Conservation (phyloP, 2,329 filamentous ascomycete genomes). For the Atkinsonella texensis region DNA sequence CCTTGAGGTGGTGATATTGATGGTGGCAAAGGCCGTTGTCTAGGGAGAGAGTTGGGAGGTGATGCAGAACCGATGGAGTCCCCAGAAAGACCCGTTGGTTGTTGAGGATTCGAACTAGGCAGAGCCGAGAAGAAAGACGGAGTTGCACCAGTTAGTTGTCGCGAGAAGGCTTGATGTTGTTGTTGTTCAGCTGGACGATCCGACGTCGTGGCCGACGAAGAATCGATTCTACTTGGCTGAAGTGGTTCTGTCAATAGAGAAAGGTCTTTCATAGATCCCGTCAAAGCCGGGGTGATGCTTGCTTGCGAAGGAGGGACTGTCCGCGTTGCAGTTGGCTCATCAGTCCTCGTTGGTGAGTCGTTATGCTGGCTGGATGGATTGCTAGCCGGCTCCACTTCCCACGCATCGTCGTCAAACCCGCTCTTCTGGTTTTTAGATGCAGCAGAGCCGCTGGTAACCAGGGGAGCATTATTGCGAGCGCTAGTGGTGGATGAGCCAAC, state of each 20-base stretch:
- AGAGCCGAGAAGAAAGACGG: slow-evolving; percentile 43
- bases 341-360: slow-evolving; percentile 13
- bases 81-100: slow-evolving; percentile 8
- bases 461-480: slow-evolving; percentile 12
- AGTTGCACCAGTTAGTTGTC: slow-evolving; percentile 41
- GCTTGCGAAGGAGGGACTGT: slow-evolving; percentile 13
- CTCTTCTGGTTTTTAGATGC: slow-evolving; percentile 18
- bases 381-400: slow-evolving; percentile 65
- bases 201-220: slow-evolving; percentile 14
- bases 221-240: slow-evolving; percentile 33
- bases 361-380: slow-evolving; percentile 43
- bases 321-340: slow-evolving; percentile 9
- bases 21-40: slow-evolving; percentile 62
- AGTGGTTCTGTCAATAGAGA: slow-evolving; percentile 42
- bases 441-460: slow-evolving; percentile 14
- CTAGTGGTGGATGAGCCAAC: slow-evolving; percentile 12
- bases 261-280: slow-evolving; percentile 51
- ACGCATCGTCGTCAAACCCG: slow-evolving; percentile 93
- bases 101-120: slow-evolving; percentile 28
- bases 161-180: slow-evolving; percentile 20
- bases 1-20: slow-evolving; percentile 46
- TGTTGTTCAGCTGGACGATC: slow-evolving; percentile 12
- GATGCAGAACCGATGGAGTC: background rate
- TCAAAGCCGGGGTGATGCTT: slow-evolving; percentile 3
- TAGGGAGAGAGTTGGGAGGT: slow-evolving; percentile 21